phyloP scores from a whole-genome alignment of 805 yeast species.

The Saturnispora serradocipensis region DNA sequence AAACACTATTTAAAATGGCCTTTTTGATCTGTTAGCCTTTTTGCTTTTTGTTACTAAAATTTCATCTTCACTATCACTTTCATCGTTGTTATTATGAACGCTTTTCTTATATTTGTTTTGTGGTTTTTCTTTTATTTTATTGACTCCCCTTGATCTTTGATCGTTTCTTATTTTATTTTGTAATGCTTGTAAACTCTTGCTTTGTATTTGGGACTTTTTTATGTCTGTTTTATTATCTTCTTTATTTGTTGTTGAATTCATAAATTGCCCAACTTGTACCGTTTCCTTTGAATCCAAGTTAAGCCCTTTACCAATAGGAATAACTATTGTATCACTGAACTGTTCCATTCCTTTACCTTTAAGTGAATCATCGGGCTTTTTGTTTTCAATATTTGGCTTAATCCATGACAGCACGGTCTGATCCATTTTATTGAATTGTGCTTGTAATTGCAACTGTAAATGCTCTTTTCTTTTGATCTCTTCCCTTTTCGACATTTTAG shows the following conservation, averaged over 20 bases:
- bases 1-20: slow-evolving; percentile 1
- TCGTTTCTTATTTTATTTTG: slow-evolving; percentile 22
- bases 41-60: background rate
- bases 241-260: slow-evolving; percentile 8
- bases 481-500: slow-evolving; percentile 23
- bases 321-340: slow-evolving; percentile 8
- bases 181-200: slow-evolving; percentile 20
- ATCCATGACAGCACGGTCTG: slow-evolving; percentile 34
- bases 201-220: slow-evolving; percentile 11
- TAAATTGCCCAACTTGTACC: slow-evolving; percentile 10
- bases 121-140: slow-evolving; percentile 3
- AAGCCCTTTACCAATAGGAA: slow-evolving; percentile 25
- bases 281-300: slow-evolving; percentile 7
- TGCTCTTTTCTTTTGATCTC: slow-evolving; percentile 40
- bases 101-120: slow-evolving; percentile 1
- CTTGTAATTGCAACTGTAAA: slow-evolving; percentile 38
- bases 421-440: slow-evolving; percentile 32
- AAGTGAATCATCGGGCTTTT: background rate
- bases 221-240: slow-evolving; percentile 5
- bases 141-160: slow-evolving; percentile 10
- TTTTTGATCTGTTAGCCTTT: background rate
- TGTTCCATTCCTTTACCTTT: background rate
- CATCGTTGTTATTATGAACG: background rate
- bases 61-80: background rate
- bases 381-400: background rate